Evolutionary conservation across 169 alveolate genomes (phyloP), one percentile per base, ranked within the genome.

Genomic region (Cardiosporidium cionae): DNA sequence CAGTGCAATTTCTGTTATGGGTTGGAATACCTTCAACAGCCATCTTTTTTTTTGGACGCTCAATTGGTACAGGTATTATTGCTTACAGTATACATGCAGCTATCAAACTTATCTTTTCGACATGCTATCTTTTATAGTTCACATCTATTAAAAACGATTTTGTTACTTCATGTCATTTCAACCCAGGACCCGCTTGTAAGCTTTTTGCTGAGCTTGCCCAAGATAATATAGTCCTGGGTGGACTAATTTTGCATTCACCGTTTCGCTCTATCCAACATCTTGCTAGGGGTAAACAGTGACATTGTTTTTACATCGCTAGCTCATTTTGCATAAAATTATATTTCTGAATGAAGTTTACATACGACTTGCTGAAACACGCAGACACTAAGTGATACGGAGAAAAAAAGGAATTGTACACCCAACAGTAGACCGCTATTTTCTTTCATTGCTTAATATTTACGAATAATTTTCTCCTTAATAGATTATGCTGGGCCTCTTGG

Each of bases 211-310:
- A 83, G 37, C 72, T 87, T 68, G 78, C 74, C 31, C 32, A 83
- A 23, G 68, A 78, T 32, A 89, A 88, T 6, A 58, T 85, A 0
- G 52, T 79, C 37, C 68, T 86, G 53, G 94, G 91, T 7, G 94
- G 94, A 27, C 89, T 89, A 36, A 82, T 89, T 27, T 76, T 89
- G 74, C 94, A 89, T 73, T 83, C 94, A 31, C 94, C 94, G 25
- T 89, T 82, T 78, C 74, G 85, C 22, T 87, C 94, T 0, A 82
- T 89, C 23, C 91, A 87, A 74, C 76, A 82, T 44, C 82, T 89
- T 66, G 86, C 84, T 2, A 89, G 86, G 71, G 91, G 89, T 81
- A 73, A 76, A 64, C 2, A n/a, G 23, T 3, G 53, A 4, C 4
- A 5, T 22, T 71, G 77, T 71, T 34, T 71, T 7, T 68, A 3